A percentile compares a stretch with the other conserved stretches of the same genome.
phyloP scores from a whole-genome alignment of 2,329 filamentous ascomycete species.

The Exophiala spinifera region DNA sequence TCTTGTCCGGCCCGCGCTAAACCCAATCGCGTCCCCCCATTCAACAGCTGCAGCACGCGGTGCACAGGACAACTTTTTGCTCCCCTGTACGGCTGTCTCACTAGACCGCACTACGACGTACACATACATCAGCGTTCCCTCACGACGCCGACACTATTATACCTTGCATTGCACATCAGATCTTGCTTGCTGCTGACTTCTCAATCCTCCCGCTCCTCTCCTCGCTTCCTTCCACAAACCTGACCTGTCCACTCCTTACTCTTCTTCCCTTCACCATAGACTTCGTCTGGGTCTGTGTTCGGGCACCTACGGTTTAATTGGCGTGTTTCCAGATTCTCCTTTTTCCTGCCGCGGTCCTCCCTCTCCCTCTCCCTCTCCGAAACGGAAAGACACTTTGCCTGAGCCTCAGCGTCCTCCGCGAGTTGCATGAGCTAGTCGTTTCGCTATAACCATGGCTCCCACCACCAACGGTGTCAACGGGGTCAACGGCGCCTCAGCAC shows the following conservation, averaged over 20 bases:
- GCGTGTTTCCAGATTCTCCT: conserved; percentile 26
- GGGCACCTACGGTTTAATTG: conserved; percentile 19
- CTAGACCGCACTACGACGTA: too few relatives aligned
- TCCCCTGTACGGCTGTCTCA: neutral
- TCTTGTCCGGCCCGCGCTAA: conserved; percentile 1
- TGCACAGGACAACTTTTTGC: neutral
- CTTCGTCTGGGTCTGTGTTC: conserved; percentile 15
- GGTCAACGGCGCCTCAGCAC: conserved; percentile 34
- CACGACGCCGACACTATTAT: conserved; percentile 1
- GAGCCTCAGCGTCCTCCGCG: conserved; percentile 1
- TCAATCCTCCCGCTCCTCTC: conserved; percentile 8
- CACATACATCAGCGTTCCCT: conserved; percentile 4
- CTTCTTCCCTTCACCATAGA: conserved; percentile 13
- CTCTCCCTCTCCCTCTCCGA: conserved; percentile 2
- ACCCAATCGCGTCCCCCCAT: conserved; percentile 2
- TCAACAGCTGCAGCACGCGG: conserved; percentile 12
- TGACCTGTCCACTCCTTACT: conserved; percentile 25
- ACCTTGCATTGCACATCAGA: conserved; percentile 11
- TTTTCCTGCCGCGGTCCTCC: conserved; percentile 14
- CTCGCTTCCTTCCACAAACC: conserved; percentile 12
- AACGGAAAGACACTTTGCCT: conserved; percentile 4
- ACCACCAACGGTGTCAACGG: conserved; percentile 29
- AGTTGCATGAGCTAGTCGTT: conserved; percentile 29
- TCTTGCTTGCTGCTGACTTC: conserved; percentile 5
- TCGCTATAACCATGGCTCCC: conserved; percentile 37